Evolutionary conservation across 2,329 filamentous ascomycete species (phyloP).

Genomic region (Clonostachys sp.): DNA sequence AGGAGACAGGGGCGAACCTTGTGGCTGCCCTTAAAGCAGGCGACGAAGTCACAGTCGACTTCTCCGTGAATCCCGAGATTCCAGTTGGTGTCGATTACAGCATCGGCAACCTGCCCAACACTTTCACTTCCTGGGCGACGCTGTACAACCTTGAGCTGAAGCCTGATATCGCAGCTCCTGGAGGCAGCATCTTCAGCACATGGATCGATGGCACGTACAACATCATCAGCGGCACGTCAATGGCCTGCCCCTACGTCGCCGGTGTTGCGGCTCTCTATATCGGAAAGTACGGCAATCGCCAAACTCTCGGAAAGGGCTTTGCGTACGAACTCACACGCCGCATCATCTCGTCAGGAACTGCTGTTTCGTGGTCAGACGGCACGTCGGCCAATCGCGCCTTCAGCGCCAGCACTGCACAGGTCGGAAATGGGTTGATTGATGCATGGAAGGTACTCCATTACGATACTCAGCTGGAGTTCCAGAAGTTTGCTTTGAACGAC

Average conservation of each 20-base stretch:
- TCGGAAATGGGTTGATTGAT: constrained; percentile 33
- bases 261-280: constrained; percentile 32
- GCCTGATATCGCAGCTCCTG: constrained; percentile 35
- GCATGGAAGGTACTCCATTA: constrained; percentile 33
- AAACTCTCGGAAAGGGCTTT: constrained; percentile 18
- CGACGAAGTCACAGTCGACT: constrained; percentile 19
- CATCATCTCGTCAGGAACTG: constrained; percentile 23
- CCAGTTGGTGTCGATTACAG: constrained; percentile 12
- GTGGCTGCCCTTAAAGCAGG: constrained; percentile 14
- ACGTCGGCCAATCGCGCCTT: constrained; percentile 9
- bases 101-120: constrained; percentile 25
- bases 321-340: constrained; percentile 16
- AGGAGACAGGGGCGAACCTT: constrained; percentile 14
- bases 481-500: constrained; percentile 37
- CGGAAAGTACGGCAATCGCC: constrained; percentile 20
- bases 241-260: constrained; percentile 41
- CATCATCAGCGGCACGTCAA: constrained; percentile 40
- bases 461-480: constrained; percentile 25
- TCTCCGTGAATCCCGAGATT: constrained; percentile 14
- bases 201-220: constrained; percentile 13
- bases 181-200: constrained; percentile 33
- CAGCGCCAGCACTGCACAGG: constrained; percentile 26
- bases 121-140: constrained; percentile 36
- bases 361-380: constrained; percentile 16
- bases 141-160: constrained; percentile 35